Conservation (phyloP, 106 monocot genomes). For the Gastrodia elata region DNA sequence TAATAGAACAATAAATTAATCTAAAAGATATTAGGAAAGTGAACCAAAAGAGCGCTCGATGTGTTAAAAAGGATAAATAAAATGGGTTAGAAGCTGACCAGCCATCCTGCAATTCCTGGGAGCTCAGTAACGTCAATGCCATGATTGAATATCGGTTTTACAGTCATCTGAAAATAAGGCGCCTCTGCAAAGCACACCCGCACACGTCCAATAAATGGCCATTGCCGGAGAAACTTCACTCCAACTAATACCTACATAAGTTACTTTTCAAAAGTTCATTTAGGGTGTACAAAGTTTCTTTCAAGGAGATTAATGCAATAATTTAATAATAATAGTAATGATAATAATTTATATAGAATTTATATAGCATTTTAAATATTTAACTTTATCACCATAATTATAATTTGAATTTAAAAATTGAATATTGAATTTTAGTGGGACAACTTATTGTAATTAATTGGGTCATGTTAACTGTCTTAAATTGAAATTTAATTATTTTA, state of each 20-base stretch:
- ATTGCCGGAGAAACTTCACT: slow-evolving; percentile 71
- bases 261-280: not conserved
- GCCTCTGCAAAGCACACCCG: slow-evolving; percentile 81
- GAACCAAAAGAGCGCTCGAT: too few relatives aligned
- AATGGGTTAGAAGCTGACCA: slow-evolving; percentile 33
- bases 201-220: slow-evolving; percentile 83
- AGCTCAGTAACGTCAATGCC: slow-evolving; percentile 91
- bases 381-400: too few relatives aligned
- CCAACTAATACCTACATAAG: slow-evolving; percentile 64
- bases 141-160: slow-evolving; percentile 78
- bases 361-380: too few relatives aligned
- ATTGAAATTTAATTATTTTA: too few relatives aligned
- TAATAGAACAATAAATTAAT: not conserved
- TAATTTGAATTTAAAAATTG: too few relatives aligned
- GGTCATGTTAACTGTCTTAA: too few relatives aligned
- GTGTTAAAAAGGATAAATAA: not conserved
- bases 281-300: too few relatives aligned
- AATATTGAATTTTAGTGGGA: too few relatives aligned
- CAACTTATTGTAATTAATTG: too few relatives aligned
- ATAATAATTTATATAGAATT: too few relatives aligned
- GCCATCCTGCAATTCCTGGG: slow-evolving; percentile 94
- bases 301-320: too few relatives aligned
- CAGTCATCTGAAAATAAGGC: slow-evolving; percentile 91
- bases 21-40: not conserved
- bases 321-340: too few relatives aligned